Percentiles rank a stretch among this genome's conserved stretches.
phyloP scores from a whole-genome alignment of 1,284 basidiomycete species.

The Ustilago sp. region DNA sequence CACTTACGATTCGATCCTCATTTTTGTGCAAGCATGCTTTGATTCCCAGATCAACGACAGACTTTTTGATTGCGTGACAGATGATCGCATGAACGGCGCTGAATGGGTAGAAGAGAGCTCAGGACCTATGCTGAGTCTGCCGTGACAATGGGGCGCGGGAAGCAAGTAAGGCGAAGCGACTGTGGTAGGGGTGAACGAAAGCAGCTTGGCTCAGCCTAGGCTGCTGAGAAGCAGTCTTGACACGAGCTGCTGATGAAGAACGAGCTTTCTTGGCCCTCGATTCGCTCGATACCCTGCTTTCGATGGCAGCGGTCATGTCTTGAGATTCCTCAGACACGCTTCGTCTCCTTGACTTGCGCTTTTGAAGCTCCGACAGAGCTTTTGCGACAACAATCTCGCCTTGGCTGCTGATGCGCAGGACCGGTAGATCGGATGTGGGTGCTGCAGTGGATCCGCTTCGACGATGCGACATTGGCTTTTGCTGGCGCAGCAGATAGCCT shows the following conservation, averaged over 20 bases:
- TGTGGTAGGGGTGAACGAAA: conserved; percentile 33
- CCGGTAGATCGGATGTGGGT: neutral
- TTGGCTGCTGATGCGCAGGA: conserved; percentile 18
- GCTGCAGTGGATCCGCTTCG: neutral
- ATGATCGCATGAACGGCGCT: neutral
- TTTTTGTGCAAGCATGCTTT: conserved; percentile 40
- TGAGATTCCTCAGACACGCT: neutral
- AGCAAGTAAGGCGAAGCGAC: conserved; percentile 25
- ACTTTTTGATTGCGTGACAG: conserved; percentile 14
- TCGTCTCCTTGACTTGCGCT: neutral
- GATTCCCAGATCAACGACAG: conserved; percentile 17
- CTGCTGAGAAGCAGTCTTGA: neutral
- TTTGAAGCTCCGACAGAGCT: neutral
- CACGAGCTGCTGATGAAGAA: neutral
- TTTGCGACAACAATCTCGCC: conserved; percentile 8
- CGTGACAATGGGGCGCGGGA: neutral
- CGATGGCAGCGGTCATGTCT: neutral
- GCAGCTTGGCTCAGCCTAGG: conserved; percentile 33
- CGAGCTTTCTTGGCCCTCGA: neutral
- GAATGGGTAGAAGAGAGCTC: neutral
- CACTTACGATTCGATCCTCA: conserved; percentile 19
- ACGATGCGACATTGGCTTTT: neutral
- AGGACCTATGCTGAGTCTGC: neutral
- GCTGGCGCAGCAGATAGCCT: conserved; percentile 10
- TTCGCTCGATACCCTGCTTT: neutral